These are phyloP conservation scores for Albizia julibrissin DNA, from an alignment of 306 rosid genomes.

Conservation along the genomic window DNA sequence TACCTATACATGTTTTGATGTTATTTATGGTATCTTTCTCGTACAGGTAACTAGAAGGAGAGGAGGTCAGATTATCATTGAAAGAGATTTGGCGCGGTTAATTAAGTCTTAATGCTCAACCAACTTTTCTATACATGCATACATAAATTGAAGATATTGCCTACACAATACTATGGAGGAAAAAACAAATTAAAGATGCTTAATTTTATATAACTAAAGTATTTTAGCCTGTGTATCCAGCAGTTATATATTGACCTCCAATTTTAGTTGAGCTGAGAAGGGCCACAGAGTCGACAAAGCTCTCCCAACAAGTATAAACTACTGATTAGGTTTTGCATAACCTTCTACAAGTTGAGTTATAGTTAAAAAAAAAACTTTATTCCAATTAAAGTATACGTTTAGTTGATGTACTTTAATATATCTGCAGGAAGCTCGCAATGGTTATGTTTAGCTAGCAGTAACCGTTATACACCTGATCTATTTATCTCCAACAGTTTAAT, in stretches of 20 bases:
- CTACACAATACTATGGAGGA: background rate
- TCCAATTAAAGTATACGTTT: too few species aligned
- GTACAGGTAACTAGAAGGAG: background rate
- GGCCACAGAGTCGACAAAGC: background rate
- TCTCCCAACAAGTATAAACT: background rate
- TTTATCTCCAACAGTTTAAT: background rate
- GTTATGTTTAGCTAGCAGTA: background rate
- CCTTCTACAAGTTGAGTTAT: background rate
- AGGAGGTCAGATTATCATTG: background rate
- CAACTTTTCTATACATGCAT: too few species aligned
- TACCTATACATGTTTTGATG: background rate
- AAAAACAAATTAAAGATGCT: too few species aligned
- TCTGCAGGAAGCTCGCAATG: background rate
- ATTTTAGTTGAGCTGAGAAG: background rate
- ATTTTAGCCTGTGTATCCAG: too few species aligned
- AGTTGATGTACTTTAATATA: background rate
- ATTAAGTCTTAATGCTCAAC: background rate
- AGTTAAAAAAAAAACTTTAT: too few species aligned
- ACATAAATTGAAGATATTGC: background rate
- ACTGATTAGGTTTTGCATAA: background rate
- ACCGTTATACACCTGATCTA: too few species aligned
- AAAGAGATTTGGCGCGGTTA: background rate
- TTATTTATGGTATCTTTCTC: background rate
- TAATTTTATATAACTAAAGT: background rate
- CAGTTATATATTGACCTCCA: background rate